phyloP scores from a whole-genome alignment of 2,329 filamentous ascomycete genomes.

The Aureobasidium sp. region DNA sequence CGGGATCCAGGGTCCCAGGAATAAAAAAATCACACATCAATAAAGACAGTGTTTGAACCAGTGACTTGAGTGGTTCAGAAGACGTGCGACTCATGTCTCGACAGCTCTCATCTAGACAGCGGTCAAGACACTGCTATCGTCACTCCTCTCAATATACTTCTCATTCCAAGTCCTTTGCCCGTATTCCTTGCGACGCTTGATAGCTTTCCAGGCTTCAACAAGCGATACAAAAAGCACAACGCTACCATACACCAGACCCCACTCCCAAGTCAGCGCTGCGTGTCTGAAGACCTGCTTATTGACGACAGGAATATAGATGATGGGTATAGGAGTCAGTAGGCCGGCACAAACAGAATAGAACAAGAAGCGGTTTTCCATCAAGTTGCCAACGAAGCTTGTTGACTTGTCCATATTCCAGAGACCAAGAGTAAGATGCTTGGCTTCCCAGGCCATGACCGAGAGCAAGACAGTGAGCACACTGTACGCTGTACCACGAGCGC shows the following conservation, averaged over 20 bases:
- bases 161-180: not conserved
- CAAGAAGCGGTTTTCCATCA: conserved; percentile 47
- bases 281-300: conserved; percentile 54
- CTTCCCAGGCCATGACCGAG: conserved; percentile 54
- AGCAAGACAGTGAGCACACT: conserved; percentile 49
- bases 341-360: conserved; percentile 45
- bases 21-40: too few relatives aligned
- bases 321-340: conserved; percentile 47
- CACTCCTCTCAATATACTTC: conserved; percentile 16
- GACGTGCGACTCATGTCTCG: not conserved
- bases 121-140: conserved; percentile 11
- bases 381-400: conserved; percentile 30
- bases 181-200: conserved; percentile 38
- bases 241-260: conserved; percentile 49
- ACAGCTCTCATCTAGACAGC: conserved; percentile 1
- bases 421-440: conserved; percentile 49
- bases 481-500: conserved; percentile 51
- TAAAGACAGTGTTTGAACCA: not conserved
- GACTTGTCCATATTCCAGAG: conserved; percentile 49
- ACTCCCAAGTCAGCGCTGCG: conserved; percentile 48
- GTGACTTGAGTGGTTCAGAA: not conserved
- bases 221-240: conserved; percentile 45
- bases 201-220: conserved; percentile 51
- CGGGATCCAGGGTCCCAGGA: too few relatives aligned
- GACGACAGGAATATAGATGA: conserved; percentile 51